Base-by-base conservation (phyloP, 2,329 filamentous ascomycete genomes). In the Tolypocladium ovalisporum region DNA sequence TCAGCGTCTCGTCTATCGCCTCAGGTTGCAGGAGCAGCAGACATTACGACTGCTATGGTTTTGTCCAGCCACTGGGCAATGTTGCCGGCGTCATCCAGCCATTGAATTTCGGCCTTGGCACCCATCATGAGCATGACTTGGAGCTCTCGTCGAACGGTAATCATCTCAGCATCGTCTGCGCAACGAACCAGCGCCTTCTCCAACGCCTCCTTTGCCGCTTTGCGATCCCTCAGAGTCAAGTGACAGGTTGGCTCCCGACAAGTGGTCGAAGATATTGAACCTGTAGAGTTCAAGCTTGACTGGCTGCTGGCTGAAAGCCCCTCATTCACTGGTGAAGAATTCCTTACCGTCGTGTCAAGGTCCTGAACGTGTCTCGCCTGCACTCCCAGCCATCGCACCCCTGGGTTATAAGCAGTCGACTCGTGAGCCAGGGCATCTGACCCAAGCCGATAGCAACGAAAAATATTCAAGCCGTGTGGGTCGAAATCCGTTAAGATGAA, bases 61-160 rank as follows among this genome's bases (percentile, higher is more conserved):
- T 61, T 55, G 54, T 84, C 75, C 4, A 85, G 67, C 81, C 82
- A 85, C 0, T 61, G 37, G 0, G 72, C 69, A 6, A 84, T 63
- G 54, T 79, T 72, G 0, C 81, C 81, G 10, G 71, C 72, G 4
- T 80, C 74, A 56, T 88, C 85, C 8, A 89, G 70, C 22, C 84
- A 79, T 65, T 94, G 88, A 54, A 93, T 89, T 66, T 94, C 89
- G 0, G 86, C 87, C 65, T 93, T 94, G 53, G 85, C 64, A 55
- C 87, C 87, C 54, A 92, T 73, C 73, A 88, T 79, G 24, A 93
- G 71, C 88, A 93, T 91, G 1, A 78, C 63, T 65, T 90, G 88
- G 19, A 93, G 63, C 63, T 91, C 86, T 3, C 70, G 70, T 35
- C 72, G 71, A 60, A 82, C 72, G 8, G 75, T 71, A 0, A 62